These are phyloP conservation scores for Penicillium corylophilum DNA, from an alignment of 2,329 filamentous ascomycete genomes.

Conservation along the genomic window DNA sequence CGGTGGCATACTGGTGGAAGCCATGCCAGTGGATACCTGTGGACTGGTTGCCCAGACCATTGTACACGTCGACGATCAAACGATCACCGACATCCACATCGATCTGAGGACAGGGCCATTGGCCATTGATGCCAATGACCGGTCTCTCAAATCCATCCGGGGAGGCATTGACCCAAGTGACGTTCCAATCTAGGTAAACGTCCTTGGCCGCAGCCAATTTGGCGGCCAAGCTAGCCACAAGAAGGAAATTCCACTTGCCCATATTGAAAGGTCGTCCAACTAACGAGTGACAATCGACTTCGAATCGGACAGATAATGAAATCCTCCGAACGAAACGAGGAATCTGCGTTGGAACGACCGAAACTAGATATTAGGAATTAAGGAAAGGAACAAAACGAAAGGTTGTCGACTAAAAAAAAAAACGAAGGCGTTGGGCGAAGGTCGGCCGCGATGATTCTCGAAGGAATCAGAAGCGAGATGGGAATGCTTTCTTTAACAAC, in stretches of 20 bases:
- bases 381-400: slow-evolving; percentile 2
- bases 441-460: slow-evolving; percentile 14
- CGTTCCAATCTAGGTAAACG: slow-evolving; percentile 53
- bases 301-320: slow-evolving; percentile 13
- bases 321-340: slow-evolving; percentile 14
- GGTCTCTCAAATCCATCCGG: slow-evolving; percentile 67
- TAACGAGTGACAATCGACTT: slow-evolving; percentile 17
- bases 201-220: slow-evolving; percentile 23
- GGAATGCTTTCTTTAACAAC: slow-evolving; percentile 17
- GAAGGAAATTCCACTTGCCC: slow-evolving; percentile 17
- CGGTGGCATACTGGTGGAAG: slow-evolving; percentile 65
- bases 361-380: slow-evolving; percentile 10
- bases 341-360: slow-evolving; percentile 2
- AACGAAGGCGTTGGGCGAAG: slow-evolving; percentile 4
- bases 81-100: slow-evolving; percentile 39
- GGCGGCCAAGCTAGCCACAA: slow-evolving; percentile 18
- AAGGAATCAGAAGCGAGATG: not conserved
- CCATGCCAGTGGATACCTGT: slow-evolving; percentile 64
- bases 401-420: slow-evolving; percentile 15
- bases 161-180: slow-evolving; percentile 69
- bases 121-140: slow-evolving; percentile 72
- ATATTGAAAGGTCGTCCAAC: slow-evolving; percentile 13
- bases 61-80: slow-evolving; percentile 42
- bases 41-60: slow-evolving; percentile 39
- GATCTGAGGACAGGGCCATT: slow-evolving; percentile 69